Base-by-base conservation (phyloP, 305 asterid genomes). In the Lippia alba region DNA sequence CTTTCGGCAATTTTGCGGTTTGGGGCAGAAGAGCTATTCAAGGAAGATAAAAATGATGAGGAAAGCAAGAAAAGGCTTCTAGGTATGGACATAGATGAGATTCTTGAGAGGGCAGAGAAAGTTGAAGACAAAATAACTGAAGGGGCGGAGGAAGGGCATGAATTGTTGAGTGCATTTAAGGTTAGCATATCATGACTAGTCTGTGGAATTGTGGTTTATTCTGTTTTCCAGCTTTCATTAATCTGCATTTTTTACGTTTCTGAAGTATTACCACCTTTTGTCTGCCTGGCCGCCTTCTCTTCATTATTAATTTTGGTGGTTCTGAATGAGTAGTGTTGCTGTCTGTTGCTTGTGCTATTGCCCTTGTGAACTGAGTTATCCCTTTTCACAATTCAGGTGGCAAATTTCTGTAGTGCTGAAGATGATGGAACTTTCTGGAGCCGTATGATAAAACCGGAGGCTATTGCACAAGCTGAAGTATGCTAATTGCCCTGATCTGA, bases 41-140 rank as follows among this genome's bases (percentile, higher is more conserved):
- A 92, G 83, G 99, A 95, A 79, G 98, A 95, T 32, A 85, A 81
- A 71, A 91, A 87, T 80, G 99, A 92, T 0, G 99, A 95, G 81
- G 99, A 95, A 79, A 92, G 91, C 89, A 95, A 95, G 83, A 92
- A 85, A 76, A 84, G 89, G 85, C 96, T 95, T 81, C 92, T 95
- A 51, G 87, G 94, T 77, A 84, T 95, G 96, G 95, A 91, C 77
- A 92, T 95, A 76, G 98, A 95, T 80, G 99, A 95, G 82, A 92
- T 95, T 82, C 99, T 95, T 80, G 99, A 95, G 75, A 89, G 98
- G 79, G 99, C 99, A 55, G 99, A 95, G 81, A 95, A 95, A 84
- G 99, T 95, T 73, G 99, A 95, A 84, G 96, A 86, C 24, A 92
- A 89, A 81, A 87, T 57, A 67, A 76, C 91, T 54, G 90, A 77